Percentiles rank a stretch among this genome's conserved stretches.
Evolutionary conservation across 2,329 filamentous ascomycete genomes (phyloP).

Genomic region (Pseudopithomyces maydicus): DNA sequence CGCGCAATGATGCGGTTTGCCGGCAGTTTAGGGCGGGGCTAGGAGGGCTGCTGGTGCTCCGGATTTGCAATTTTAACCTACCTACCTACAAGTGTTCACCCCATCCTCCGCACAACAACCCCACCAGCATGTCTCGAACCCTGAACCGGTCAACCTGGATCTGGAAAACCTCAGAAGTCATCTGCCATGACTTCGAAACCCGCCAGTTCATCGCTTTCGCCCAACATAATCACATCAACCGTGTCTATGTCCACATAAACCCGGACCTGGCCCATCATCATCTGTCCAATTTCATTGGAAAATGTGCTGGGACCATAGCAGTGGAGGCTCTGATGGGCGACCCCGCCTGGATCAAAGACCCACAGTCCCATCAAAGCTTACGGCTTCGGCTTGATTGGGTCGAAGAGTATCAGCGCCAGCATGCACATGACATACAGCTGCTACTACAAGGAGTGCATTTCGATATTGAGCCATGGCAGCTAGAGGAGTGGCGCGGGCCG

Average conservation of each 20-base stretch:
- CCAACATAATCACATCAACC: not conserved
- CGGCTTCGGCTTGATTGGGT: constrained; percentile 1
- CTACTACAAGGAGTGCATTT: not conserved
- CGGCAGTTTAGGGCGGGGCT: not conserved
- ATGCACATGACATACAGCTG: not conserved
- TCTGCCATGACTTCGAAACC: not conserved
- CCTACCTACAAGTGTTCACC: not conserved
- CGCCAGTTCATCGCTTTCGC: not conserved
- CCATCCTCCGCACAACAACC: not conserved
- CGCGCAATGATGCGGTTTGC: not conserved
- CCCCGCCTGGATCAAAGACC: not conserved
- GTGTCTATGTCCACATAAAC: constrained; percentile 6
- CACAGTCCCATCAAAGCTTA: not conserved
- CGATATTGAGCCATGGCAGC: constrained; percentile 3
- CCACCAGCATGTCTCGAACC: not conserved
- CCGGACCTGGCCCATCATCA: not conserved
- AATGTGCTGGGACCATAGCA: not conserved
- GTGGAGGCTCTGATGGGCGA: constrained; percentile 3
- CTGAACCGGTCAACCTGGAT: constrained; percentile 2
- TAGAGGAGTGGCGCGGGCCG: not conserved
- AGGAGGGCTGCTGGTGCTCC: not conserved
- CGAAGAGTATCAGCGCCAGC: not conserved
- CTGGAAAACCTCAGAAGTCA: not conserved
- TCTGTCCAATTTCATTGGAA: not conserved
- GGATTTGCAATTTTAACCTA: not conserved